Base-by-base conservation (phyloP, 306 rosid species). In the Hippophae gyantsensis region DNA sequence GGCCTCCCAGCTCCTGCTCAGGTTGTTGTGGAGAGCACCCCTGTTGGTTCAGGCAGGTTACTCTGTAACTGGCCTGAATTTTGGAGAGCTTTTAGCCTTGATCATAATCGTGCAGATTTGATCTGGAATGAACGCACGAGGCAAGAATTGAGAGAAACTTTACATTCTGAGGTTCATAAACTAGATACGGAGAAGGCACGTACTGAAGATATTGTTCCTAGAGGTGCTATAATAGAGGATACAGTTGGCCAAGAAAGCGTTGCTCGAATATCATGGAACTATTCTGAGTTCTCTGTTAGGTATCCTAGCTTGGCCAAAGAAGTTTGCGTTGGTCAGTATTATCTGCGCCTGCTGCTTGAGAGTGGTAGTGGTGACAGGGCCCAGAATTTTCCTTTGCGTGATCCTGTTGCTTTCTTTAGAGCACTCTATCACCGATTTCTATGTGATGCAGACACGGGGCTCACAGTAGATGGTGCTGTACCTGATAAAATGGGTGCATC, bases 41-140 rank as follows among this genome's bases (percentile, higher is more conserved):
- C 95, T 51, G 99, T 93, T 53, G 99, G 99, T 62, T 88, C 97
- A 62, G 99, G 99, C 57, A 85, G 97, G 81, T 78, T 93, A 63
- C 81, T 93, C 42, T 86, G 90, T 73, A 93, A 93, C 67, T 93
- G 99, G 99, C 86, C 95, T 62, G 97, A 88, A 84, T 93, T 93
- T 79, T 93, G 99, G 99, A 73, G 89, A 62, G 97, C 97, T 52
- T 93, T 93, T 78, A 84, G 90, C 74, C 89, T 93, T 57, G 99
- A 93, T 74, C 99, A 93, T 80, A 93, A 88, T 82, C 95, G 99
- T 63, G 99, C 99, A 40, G 99, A 93, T 82, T 77, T 93, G 86
- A 88, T 93, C 61, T 93, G 99, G 99, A 93, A 93, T 72, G 99
- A 93, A 81, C 99, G 95, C 59, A 84, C 97, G 43, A 78, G 99